A percentile compares a stretch with the other conserved stretches of the same genome.
phyloP scores from a whole-genome alignment of 768 basidiomycete species.

The Hortiboletus campestris region DNA sequence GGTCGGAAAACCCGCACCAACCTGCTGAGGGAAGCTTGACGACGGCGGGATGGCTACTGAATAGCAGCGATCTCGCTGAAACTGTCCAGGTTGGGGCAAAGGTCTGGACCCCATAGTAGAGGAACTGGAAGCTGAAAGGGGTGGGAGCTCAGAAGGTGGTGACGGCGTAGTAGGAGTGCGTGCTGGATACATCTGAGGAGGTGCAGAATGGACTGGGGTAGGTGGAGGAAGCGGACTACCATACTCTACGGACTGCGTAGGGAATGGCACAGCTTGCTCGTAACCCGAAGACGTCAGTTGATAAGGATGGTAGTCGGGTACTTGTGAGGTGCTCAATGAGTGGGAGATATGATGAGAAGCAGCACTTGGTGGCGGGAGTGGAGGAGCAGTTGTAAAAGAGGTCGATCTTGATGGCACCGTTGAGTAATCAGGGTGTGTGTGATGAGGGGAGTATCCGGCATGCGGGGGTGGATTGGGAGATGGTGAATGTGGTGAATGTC shows the following conservation, averaged over 20 bases:
- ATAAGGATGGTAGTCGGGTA: constrained; percentile 27
- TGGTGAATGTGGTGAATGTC: constrained; percentile 39
- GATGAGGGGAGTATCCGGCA: constrained; percentile 22
- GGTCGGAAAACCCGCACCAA: constrained; percentile 15
- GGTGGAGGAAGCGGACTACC: constrained; percentile 19
- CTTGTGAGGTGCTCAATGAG: constrained; percentile 28
- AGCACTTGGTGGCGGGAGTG: constrained; percentile 10
- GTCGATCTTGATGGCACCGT: constrained; percentile 8
- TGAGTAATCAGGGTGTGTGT: constrained; percentile 8
- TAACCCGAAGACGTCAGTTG: constrained; percentile 14
- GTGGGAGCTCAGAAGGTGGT: constrained; percentile 23
- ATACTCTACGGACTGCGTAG: constrained; percentile 27
- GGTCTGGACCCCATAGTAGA: constrained; percentile 27
- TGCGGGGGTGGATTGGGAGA: constrained; percentile 19
- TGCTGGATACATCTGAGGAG: constrained; percentile 25
- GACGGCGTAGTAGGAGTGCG: constrained; percentile 21
- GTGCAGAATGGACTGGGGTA: constrained; percentile 21
- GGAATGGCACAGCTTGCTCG: constrained; percentile 25
- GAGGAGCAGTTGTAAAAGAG: constrained; percentile 5
- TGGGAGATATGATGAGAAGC: constrained; percentile 24
- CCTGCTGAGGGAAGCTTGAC: constrained; percentile 31
- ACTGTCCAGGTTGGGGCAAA: constrained; percentile 32
- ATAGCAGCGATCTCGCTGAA: constrained; percentile 30
- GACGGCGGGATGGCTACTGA: constrained; percentile 30
- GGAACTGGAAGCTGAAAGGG: constrained; percentile 1